Percentiles rank a stretch among this genome's conserved stretches.
phyloP scores from a whole-genome alignment of 139 green algal genomes.

The Gonium pectorale region DNA sequence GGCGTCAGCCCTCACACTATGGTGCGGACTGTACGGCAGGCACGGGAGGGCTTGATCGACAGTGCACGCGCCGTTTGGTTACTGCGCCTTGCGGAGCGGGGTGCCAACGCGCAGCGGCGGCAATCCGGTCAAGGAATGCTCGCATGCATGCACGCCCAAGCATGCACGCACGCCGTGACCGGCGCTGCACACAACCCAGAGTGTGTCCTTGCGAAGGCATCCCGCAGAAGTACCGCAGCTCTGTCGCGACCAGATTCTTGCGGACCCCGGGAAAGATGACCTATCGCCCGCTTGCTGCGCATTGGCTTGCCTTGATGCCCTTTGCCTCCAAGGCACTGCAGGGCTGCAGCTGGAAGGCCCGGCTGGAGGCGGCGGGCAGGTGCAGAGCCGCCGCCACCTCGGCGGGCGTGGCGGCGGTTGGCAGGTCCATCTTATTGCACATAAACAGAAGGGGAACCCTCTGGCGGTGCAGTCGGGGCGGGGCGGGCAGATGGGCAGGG shows the following conservation, averaged over 20 bases:
- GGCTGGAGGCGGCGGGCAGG: constrained; percentile 63
- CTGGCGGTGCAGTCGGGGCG: background rate
- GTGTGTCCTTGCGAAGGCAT: too few species aligned
- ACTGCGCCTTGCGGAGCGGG: background rate
- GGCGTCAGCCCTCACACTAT: background rate
- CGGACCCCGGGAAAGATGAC: background rate
- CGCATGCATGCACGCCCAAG: background rate
- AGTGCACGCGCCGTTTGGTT: background rate
- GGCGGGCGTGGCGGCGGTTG: constrained; percentile 55
- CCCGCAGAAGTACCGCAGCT: too few species aligned
- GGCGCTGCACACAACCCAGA: background rate
- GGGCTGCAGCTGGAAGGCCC: constrained; percentile 74
- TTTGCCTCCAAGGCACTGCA: constrained; percentile 73
- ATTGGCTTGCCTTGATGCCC: constrained; percentile 43
- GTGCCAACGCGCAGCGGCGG: background rate
- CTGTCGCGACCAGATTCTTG: background rate
- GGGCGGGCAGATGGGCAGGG: background rate
- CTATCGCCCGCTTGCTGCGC: background rate
- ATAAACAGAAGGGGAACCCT: constrained; percentile 74
- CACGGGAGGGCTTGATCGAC: too few species aligned
- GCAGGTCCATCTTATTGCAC: constrained; percentile 82
- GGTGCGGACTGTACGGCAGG: background rate
- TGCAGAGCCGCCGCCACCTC: constrained; percentile 66
- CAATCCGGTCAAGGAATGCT: background rate
- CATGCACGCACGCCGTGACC: background rate